A percentile compares a stretch with the other conserved stretches of the same genome.
Conservation (phyloP, 805 yeast genomes). For the Metschnikowia koreensis region DNA sequence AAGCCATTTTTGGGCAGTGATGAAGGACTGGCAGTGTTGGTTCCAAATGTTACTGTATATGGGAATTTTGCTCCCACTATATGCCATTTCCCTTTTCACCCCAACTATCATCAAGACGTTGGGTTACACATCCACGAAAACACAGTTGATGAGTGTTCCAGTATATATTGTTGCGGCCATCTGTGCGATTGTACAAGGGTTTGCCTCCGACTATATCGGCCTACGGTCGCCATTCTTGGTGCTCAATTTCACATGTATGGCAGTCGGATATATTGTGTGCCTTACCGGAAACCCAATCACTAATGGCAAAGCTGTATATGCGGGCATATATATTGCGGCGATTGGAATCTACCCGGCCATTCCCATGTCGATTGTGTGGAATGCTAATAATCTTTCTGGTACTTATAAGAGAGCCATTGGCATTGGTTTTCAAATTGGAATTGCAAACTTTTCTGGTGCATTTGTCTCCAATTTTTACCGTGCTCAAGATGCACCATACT, state of each 20-base stretch:
- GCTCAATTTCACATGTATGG: constrained; percentile 24
- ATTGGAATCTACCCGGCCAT: constrained; percentile 29
- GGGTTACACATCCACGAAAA: constrained; percentile 41
- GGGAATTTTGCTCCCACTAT: constrained; percentile 32
- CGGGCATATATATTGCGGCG: constrained; percentile 30
- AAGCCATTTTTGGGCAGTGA: constrained; percentile 19
- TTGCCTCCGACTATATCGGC: constrained; percentile 24
- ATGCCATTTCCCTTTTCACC: constrained; percentile 41
- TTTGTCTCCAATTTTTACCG: constrained; percentile 34
- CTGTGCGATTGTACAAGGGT: constrained; percentile 28
- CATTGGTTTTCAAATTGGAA: constrained; percentile 39
- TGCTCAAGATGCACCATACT: constrained; percentile 26
- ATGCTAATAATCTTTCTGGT: constrained; percentile 36
- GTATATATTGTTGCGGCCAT: constrained; percentile 37
- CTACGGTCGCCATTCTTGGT: constrained; percentile 30
- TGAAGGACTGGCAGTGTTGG: constrained; percentile 31
- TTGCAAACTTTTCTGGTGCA: constrained; percentile 40
- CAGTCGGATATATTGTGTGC: constrained; percentile 33
- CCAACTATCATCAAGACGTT: constrained; percentile 45
- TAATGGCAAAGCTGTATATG: constrained; percentile 28
- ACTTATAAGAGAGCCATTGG: constrained; percentile 38
- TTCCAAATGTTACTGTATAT: constrained; percentile 25
- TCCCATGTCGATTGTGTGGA: constrained; percentile 36
- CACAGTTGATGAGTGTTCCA: constrained; percentile 47
- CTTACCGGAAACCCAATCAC: constrained; percentile 23